Percentiles rank a stretch among this genome's conserved stretches.
Evolutionary conservation across 306 rosid genomes (phyloP).

Genomic region (Argentina anserina): DNA sequence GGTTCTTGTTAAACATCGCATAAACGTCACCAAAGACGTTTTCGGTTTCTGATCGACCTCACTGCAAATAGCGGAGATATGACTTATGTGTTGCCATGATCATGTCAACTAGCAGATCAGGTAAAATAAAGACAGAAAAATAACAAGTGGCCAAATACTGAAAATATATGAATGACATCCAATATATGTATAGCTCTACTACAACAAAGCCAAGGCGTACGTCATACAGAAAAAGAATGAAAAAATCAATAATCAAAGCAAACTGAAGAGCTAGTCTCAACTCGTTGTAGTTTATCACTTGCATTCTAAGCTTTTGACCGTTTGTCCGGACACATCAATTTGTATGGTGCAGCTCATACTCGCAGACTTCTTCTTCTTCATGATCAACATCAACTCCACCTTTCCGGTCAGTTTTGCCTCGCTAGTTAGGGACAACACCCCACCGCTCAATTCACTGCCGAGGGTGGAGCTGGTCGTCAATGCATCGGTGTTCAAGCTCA

Average conservation of each 20-base stretch:
- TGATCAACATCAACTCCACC: constrained; percentile 1
- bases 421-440: constrained; percentile 7
- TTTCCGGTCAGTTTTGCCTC: constrained; percentile 1
- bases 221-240: no score
- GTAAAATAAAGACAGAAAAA: background rate
- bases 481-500: background rate
- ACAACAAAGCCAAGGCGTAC: background rate
- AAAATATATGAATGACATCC: background rate
- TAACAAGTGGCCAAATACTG: background rate
- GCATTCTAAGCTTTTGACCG: background rate
- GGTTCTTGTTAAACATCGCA: no score
- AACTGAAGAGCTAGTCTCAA: no score
- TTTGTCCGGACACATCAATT: background rate
- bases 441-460: background rate
- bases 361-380: constrained; percentile 22
- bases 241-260: no score
- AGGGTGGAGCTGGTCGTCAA: background rate
- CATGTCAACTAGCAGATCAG: background rate
- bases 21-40: no score
- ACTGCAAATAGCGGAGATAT: no score
- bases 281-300: background rate
- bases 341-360: constrained; percentile 14
- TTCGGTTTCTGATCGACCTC: no score
- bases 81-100: no score
- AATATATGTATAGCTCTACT: no score